Conservation (phyloP, 495 filamentous ascomycete species). For the Lophiotrema nucula region DNA sequence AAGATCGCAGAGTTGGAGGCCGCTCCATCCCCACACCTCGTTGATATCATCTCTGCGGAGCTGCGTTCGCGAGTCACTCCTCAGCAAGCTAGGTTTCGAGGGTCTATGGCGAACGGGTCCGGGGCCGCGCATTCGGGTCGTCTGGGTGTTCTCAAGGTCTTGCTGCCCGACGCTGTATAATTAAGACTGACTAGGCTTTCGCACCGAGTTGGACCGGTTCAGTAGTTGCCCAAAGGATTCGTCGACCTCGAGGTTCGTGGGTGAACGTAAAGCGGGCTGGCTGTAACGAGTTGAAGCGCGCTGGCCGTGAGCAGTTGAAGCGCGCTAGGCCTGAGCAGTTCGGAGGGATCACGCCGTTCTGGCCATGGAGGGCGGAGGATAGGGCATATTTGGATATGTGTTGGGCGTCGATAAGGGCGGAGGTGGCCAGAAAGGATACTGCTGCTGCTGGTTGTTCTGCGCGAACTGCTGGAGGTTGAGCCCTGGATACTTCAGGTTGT, state of each 20-base stretch:
- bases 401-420: not conserved
- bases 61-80: conserved; percentile 74
- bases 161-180: conserved; percentile 95
- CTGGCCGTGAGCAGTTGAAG: too few relatives aligned
- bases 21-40: conserved; percentile 69
- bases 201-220: conserved; percentile 22
- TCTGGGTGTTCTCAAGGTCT: conserved; percentile 60
- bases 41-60: conserved; percentile 75
- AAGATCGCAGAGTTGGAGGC: too few relatives aligned
- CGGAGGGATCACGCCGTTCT: not conserved
- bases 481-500: conserved; percentile 3
- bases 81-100: conserved; percentile 81
- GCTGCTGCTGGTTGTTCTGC: conserved; percentile 5
- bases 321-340: too few relatives aligned
- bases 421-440: not conserved
- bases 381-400: not conserved
- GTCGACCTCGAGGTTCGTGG: conserved; percentile 13
- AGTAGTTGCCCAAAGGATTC: conserved; percentile 25
- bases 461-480: not conserved
- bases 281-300: too few relatives aligned
- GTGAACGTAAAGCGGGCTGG: conserved; percentile 17
- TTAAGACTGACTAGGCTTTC: conserved; percentile 63
- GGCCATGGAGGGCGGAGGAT: conserved; percentile 5
- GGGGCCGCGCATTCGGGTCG: conserved; percentile 9
- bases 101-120: conserved; percentile 61